Percentiles rank a stretch among this genome's conserved stretches.
Conservation (phyloP, 305 asterid species). For the Euphrasia arctica region DNA sequence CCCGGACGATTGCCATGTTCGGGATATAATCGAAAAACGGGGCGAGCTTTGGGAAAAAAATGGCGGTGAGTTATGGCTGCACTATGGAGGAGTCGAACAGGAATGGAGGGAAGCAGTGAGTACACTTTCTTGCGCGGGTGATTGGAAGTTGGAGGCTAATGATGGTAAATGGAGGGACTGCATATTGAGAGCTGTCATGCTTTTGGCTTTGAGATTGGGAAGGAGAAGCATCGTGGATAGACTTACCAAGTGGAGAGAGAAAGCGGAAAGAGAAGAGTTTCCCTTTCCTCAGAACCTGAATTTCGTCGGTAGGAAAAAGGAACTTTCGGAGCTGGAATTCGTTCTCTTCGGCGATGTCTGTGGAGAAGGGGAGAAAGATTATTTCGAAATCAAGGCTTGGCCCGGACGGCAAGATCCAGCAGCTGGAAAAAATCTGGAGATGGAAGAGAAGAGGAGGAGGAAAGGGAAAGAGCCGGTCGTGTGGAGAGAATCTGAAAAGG, state of each 20-base stretch:
- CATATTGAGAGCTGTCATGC: conserved; percentile 64
- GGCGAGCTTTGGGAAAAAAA: conserved; percentile 85
- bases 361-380: conserved; percentile 65
- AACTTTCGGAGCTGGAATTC: conserved; percentile 69
- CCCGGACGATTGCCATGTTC: conserved; percentile 70
- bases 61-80: conserved; percentile 83
- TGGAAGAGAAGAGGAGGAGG: conserved; percentile 37
- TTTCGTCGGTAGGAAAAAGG: conserved; percentile 82
- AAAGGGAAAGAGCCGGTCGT: conserved; percentile 75
- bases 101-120: conserved; percentile 80
- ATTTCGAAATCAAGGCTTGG: conserved; percentile 66
- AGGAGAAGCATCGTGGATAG: conserved; percentile 80
- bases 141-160: conserved; percentile 79
- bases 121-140: conserved; percentile 65
- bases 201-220: conserved; percentile 78
- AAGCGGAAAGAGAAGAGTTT: conserved; percentile 71
- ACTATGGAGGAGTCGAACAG: conserved; percentile 70
- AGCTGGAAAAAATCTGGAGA: conserved; percentile 33
- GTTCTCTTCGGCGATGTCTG: conserved; percentile 82
- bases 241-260: conserved; percentile 78
- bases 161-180: conserved; percentile 92
- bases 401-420: conserved; percentile 32
- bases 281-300: conserved; percentile 69
- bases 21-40: conserved; percentile 76
- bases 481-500: conserved; percentile 86